Evolutionary conservation across 352 stramenopile genomes (phyloP).

Genomic region (Achlya hypogyna): DNA sequence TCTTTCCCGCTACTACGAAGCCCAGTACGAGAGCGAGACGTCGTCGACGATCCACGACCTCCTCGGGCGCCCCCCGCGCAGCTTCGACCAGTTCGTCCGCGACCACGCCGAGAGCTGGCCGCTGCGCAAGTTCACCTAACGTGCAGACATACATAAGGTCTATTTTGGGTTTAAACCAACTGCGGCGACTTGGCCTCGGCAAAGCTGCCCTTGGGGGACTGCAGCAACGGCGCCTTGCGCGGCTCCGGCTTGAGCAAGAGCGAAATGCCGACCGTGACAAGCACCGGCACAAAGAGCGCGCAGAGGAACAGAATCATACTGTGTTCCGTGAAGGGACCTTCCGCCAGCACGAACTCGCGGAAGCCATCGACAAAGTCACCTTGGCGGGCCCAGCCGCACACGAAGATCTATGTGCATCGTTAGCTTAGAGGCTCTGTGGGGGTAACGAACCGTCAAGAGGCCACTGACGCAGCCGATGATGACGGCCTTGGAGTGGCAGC

Average conservation of each 20-base stretch:
- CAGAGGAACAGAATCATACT: constrained; percentile 79
- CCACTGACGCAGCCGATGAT: constrained; percentile 43
- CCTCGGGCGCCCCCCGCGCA: constrained; percentile 28
- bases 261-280: constrained; percentile 47
- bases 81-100: constrained; percentile 38
- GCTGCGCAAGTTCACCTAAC: neutral
- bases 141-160: neutral
- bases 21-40: constrained; percentile 31
- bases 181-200: constrained; percentile 4
- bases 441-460: constrained; percentile 30
- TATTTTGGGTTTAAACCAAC: neutral
- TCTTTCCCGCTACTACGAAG: constrained; percentile 36
- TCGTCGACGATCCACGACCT: constrained; percentile 30
- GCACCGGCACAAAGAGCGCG: constrained; percentile 46
- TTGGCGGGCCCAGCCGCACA: constrained; percentile 38
- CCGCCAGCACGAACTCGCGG: constrained; percentile 62
- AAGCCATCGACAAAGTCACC: constrained; percentile 66
- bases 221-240: neutral
- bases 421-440: neutral
- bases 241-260: constrained; percentile 28
- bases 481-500: constrained; percentile 31
- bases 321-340: constrained; percentile 63
- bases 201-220: neutral
- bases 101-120: constrained; percentile 41
- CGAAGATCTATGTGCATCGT: constrained; percentile 35